Evolutionary conservation across 176 grass and related monocot species (phyloP), one percentile per base, ranked within the genome.

Genomic region (Oryza coarctata): DNA sequence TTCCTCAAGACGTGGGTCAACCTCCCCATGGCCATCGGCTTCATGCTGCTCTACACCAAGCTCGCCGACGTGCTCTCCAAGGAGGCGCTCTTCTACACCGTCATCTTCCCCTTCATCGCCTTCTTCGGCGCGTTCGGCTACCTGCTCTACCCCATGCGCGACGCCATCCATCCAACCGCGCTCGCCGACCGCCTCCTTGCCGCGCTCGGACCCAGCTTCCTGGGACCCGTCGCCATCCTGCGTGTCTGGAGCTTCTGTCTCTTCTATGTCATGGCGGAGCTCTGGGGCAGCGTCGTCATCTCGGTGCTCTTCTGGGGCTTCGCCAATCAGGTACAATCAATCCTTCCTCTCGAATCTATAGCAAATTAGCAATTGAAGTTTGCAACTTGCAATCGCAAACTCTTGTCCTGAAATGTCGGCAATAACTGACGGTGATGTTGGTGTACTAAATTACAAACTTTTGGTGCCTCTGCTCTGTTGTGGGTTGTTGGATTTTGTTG

Each of bases 1-100:
- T 99, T 99, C 91, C 87, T 99, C 87, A 99, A 99, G 91, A 99
- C 91, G 1, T 99, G 93, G 96, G 96, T 95, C 57, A 99, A 95
- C 79, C 86, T 99, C 49, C 96, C 96, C 71, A 99, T 99, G 96
- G 96, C 96, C 68, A 28, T 99, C 20, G 96, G 96, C 20, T 99
- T 99, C 82, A 99, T 99, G 96, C 75, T 99, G 23, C 87, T 99
- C 43, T 99, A 95, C 93, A 95, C 92, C 87, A 95, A 94, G 87
- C 93, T 99, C 36, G 88, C 96, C 25, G 84, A 95, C 69, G 90
- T 88, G 10, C 91, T 95, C 11, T 94, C 96, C 70, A 94, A 94
- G 77, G 96, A 99, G 80, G 73, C 87, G 70, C 96, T 99, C 80
- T 99, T 99, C 86, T 99, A 99, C 85, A 91, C 87, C 61, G 87